Conservation (phyloP, 495 filamentous ascomycete genomes). For the Arthonia radiata region DNA sequence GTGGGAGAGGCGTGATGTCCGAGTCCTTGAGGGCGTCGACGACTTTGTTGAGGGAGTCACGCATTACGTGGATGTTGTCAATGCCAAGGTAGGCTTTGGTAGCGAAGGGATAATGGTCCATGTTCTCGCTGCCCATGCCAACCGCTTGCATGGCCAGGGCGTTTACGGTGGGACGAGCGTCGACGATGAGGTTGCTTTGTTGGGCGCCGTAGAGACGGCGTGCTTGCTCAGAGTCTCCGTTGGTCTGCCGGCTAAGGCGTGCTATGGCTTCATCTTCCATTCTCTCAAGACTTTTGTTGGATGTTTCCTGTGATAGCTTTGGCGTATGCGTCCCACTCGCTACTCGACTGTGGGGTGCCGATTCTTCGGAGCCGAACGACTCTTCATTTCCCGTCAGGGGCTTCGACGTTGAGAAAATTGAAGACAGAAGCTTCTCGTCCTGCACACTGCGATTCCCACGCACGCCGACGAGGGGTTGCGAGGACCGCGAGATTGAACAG, state of each 20-base stretch:
- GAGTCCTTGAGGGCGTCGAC: conserved; percentile 80
- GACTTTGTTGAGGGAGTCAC: conserved; percentile 70
- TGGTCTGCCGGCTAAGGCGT: conserved; percentile 6
- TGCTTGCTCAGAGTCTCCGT: conserved; percentile 15
- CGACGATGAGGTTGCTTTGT: conserved; percentile 85
- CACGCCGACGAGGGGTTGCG: conserved; percentile 76
- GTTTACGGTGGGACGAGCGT: conserved; percentile 88
- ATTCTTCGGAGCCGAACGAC: too few relatives aligned
- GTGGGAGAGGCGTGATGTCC: conserved; percentile 62
- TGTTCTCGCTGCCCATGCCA: conserved; percentile 85
- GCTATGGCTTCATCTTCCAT: conserved; percentile 48
- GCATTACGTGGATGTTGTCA: conserved; percentile 98
- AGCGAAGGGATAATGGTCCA: conserved; percentile 87
- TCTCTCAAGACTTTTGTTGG: conserved; percentile 39
- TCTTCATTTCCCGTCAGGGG: too few relatives aligned
- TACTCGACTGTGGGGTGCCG: too few relatives aligned
- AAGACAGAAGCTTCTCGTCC: conserved; percentile 77
- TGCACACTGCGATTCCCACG: conserved; percentile 78
- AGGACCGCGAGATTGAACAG: conserved; percentile 85
- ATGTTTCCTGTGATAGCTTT: too few relatives aligned
- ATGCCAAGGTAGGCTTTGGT: conserved; percentile 92
- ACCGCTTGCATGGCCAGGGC: conserved; percentile 89
- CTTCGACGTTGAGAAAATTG: conserved; percentile 68
- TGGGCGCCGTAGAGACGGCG: conserved; percentile 61
- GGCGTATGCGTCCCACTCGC: too few relatives aligned